These are phyloP conservation scores for Tuber magnatum DNA, from an alignment of 495 filamentous ascomycete species.

Conservation along the genomic window DNA sequence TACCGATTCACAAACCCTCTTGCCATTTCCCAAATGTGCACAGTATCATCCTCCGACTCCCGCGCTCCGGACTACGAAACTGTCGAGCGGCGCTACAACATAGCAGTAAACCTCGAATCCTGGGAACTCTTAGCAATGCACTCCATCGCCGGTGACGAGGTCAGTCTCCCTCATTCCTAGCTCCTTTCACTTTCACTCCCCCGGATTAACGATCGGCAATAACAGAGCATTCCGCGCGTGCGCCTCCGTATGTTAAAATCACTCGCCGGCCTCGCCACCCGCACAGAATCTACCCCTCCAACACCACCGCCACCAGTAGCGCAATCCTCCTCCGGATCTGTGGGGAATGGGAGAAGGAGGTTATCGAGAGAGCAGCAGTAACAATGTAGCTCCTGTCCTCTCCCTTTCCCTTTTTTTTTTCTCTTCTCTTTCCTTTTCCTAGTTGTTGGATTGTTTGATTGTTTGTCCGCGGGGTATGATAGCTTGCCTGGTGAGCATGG, in stretches of 20 bases:
- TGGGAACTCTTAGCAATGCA: slow-evolving; percentile 41
- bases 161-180: slow-evolving; percentile 7
- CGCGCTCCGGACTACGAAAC: slow-evolving; percentile 40
- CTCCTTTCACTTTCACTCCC: slow-evolving; percentile 3
- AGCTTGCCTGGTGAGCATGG: neutral
- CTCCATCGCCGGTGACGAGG: slow-evolving; percentile 40
- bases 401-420: neutral
- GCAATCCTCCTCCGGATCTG: neutral
- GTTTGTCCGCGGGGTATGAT: neutral
- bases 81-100: slow-evolving; percentile 37
- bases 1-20: neutral
- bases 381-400: neutral
- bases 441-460: neutral
- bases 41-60: slow-evolving; percentile 32
- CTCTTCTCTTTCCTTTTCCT: neutral
- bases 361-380: neutral
- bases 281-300: neutral
- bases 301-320: neutral
- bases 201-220: slow-evolving; percentile 6
- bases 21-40: slow-evolving; percentile 25
- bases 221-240: slow-evolving; percentile 39
- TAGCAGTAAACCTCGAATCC: slow-evolving; percentile 39
- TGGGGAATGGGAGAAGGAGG: neutral
- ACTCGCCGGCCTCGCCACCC: slow-evolving; percentile 32
- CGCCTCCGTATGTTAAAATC: slow-evolving; percentile 41